Evolutionary conservation across 768 basidiomycete genomes (phyloP), one percentile per base, ranked within the genome.

Genomic region (Saitozyma podzolica): DNA sequence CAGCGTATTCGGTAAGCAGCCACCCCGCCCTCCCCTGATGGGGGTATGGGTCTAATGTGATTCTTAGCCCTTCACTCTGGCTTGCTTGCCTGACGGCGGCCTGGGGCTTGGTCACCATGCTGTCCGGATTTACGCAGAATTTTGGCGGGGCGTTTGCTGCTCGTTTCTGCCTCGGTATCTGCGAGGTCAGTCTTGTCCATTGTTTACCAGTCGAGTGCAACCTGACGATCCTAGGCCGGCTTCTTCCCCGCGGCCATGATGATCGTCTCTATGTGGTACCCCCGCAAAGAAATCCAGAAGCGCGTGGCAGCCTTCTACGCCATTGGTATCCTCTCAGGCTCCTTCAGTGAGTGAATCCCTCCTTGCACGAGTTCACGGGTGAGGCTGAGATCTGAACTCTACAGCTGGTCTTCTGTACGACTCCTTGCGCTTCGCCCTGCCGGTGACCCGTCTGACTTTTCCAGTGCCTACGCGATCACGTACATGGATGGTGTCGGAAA

Each of bases 231-330:
- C 37, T 29, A 63, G 37, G 56, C 56, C n/a, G 62, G 62, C 40
- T 63, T 63, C 50, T 63, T 63, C 42, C 62, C 62, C n/a, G 62
- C 54, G 9, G 61, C 61, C 13, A 39, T 62, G 64, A 56, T 72
- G 13, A 50, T 75, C 20, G 60, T 55, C 40, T 42, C 39, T 47
- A 8, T 37, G n/a, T 57, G 62, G 62, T 63, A 63, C 40, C 62
- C 58, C 17, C 49, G 47, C 19, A 14, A 50, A 17, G 50, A 40
- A 19, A 37, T 63, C 16, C 62, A 63, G 45, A 53, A 13, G 9
- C 49, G 62, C 4, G 42, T 63, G 16, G 48, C 50, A 13, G 48
- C 49, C 20, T 63, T 63, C 56, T 63, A 63, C 20, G 56, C 50
- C 13, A 40, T 40, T 9, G 50, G 56, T n/a, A 40, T 51, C 9